phyloP scores from a whole-genome alignment of 2,329 filamentous ascomycete genomes.

The Capronia americana region DNA sequence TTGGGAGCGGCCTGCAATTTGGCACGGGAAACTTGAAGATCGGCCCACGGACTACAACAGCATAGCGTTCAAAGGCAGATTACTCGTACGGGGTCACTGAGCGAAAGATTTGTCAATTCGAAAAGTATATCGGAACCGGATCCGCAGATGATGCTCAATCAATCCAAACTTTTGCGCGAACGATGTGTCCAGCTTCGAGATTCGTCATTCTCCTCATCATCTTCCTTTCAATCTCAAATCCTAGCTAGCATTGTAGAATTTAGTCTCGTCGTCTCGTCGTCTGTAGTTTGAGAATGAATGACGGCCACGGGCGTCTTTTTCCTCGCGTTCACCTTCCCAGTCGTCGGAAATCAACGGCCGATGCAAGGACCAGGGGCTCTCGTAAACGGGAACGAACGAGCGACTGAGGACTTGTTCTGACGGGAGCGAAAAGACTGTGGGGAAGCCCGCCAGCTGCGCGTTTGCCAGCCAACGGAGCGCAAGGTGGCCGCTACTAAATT shows the following conservation, averaged over 20 bases:
- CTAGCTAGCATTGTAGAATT: background rate
- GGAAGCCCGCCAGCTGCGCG: background rate
- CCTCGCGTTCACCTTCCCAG: slow-evolving; percentile 6
- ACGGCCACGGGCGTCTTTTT: background rate
- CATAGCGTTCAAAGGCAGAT: slow-evolving; percentile 4
- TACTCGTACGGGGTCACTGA: background rate
- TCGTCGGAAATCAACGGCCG: slow-evolving; percentile 15
- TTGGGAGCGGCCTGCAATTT: background rate
- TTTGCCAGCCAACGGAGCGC: slow-evolving; percentile 3
- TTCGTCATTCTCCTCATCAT: background rate
- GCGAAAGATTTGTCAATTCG: slow-evolving; percentile 17
- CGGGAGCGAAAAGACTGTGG: too few species aligned
- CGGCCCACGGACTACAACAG: slow-evolving; percentile 3
- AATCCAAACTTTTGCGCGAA: background rate
- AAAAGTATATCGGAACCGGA: background rate
- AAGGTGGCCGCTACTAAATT: slow-evolving; percentile 16
- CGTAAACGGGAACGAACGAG: slow-evolving; percentile 14
- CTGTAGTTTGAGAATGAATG: background rate
- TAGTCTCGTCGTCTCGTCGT: background rate
- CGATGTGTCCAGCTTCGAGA: background rate
- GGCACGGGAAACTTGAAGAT: background rate
- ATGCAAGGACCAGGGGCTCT: slow-evolving; percentile 8
- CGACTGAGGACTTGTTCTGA: background rate
- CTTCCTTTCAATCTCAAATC: slow-evolving; percentile 7
- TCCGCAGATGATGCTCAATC: slow-evolving; percentile 2